A percentile compares a stretch with the other conserved stretches of the same genome.
Evolutionary conservation across 768 basidiomycete species (phyloP).

Genomic region (Amanita pseudoporphyria): DNA sequence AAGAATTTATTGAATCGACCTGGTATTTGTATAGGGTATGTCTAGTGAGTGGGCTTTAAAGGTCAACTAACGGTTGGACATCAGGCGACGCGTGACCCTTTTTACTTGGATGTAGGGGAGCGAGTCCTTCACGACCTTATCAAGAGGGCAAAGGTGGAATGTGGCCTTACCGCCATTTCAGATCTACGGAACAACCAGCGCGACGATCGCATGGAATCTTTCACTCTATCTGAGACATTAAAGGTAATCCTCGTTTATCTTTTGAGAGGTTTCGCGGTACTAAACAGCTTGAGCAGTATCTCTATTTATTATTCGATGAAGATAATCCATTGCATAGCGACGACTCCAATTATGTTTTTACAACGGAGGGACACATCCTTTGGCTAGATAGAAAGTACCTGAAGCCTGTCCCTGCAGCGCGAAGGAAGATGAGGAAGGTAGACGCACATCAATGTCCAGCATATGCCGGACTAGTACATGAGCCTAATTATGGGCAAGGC

Average conservation of each 20-base stretch:
- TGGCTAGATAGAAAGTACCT: constrained; percentile 48
- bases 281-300: constrained; percentile 46
- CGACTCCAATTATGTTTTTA: constrained; percentile 84
- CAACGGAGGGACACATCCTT: constrained; percentile 92
- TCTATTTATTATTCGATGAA: constrained; percentile 89
- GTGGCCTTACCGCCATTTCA: constrained; percentile 76
- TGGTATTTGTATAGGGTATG: constrained; percentile 88
- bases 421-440: constrained; percentile 50
- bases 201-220: constrained; percentile 97
- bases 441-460: constrained; percentile 68
- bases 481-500: constrained; percentile 21
- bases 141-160: constrained; percentile 68
- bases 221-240: constrained; percentile 86
- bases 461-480: constrained; percentile 40
- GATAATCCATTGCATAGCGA: constrained; percentile 63
- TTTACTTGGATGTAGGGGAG: constrained; percentile 89
- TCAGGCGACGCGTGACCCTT: constrained; percentile 86
- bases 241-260: constrained; percentile 40
- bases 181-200: constrained; percentile 70
- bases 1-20: constrained; percentile 92
- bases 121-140: constrained; percentile 70
- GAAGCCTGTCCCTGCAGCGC: constrained; percentile 45
- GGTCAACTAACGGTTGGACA: constrained; percentile 6
- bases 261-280: not conserved
- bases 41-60: constrained; percentile 3